A percentile compares a stretch with the other conserved stretches of the same genome.
phyloP scores from a whole-genome alignment of 345 rosid genomes.

The Corchorus olitorius region DNA sequence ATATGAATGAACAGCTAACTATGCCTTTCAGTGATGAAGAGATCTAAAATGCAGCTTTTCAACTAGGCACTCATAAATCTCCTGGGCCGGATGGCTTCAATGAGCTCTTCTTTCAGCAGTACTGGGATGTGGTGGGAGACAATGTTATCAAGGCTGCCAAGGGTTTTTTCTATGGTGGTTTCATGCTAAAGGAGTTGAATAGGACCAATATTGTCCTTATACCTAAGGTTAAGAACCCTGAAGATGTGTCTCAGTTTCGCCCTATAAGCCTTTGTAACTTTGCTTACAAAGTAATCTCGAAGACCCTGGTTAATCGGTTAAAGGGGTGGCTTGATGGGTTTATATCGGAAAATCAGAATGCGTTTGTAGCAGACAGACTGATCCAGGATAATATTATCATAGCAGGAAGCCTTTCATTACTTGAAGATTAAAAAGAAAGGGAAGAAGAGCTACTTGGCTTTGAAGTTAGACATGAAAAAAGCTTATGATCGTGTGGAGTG shows the following conservation, averaged over 20 bases:
- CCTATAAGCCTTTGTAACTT: neutral
- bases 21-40: neutral
- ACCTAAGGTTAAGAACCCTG: neutral
- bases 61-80: neutral
- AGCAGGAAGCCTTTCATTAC: neutral
- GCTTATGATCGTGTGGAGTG: neutral
- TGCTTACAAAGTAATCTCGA: neutral
- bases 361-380: neutral
- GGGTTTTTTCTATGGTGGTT: neutral
- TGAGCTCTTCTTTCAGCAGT: neutral
- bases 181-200: no score
- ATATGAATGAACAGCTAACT: neutral
- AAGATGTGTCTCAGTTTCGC: neutral
- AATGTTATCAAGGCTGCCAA: neutral
- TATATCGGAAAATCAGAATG: no score
- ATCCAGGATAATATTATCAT: neutral
- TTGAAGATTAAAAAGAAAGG: neutral
- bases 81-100: neutral
- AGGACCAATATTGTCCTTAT: no score
- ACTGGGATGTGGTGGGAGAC: neutral
- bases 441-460: neutral
- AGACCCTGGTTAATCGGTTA: neutral
- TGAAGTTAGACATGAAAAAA: neutral
- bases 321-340: neutral
- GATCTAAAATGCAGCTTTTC: neutral